Base-by-base conservation (phyloP, 75 land plant species). In the Sequoia sempervirens region DNA sequence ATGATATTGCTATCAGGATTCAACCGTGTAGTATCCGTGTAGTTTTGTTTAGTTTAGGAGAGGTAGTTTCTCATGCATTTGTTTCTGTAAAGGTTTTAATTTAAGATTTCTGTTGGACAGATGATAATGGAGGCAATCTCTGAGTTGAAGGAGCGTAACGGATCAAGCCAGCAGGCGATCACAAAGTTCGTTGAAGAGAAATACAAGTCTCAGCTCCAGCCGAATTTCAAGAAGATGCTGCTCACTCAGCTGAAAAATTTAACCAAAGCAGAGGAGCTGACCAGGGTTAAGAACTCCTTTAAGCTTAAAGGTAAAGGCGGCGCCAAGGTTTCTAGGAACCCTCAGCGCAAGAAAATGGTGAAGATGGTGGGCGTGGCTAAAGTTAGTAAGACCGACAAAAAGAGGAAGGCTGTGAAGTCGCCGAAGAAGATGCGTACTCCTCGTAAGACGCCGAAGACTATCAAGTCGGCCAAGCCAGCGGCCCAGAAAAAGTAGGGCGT, bases 111-210 rank as follows among this genome's bases (percentile, higher is more conserved):
- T 12, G 11, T 1, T 50, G 53, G 52, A 13, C 88, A 96, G 97
- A 96, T 96, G 98, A 83, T 93, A 46, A 68, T 56, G 80, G 98
- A 95, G 28, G 98, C 98, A 79, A 92, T 96, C 23, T 79, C 66
- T 14, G 56, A 91, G 18, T 46, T 94, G 87, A 95, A 94, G 89
- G 97, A 96, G 87, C 85, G 89, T 43, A 90, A 86, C 1, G 98
- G 98, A 6, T 94, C 96, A 73, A 96, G 98, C 81, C 92, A 92
- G 90, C 88, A 93, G 74, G 98, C 98, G 74, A 94, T 96, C 28
- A 76, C 90, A n/a, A 96, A 93, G 85, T 90, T 87, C 83, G 81
- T 96, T 26, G 96, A 95, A 81, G 92, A 89, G 84, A 93, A 96
- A 86, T 89, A 93, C 11, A 86, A 88, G 86, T 34, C 38, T 9